A percentile compares a stretch with the other conserved stretches of the same genome.
These are phyloP conservation scores for Conticribra guillardii DNA, from an alignment of 108 stramenopile species.

Conservation along the genomic window DNA sequence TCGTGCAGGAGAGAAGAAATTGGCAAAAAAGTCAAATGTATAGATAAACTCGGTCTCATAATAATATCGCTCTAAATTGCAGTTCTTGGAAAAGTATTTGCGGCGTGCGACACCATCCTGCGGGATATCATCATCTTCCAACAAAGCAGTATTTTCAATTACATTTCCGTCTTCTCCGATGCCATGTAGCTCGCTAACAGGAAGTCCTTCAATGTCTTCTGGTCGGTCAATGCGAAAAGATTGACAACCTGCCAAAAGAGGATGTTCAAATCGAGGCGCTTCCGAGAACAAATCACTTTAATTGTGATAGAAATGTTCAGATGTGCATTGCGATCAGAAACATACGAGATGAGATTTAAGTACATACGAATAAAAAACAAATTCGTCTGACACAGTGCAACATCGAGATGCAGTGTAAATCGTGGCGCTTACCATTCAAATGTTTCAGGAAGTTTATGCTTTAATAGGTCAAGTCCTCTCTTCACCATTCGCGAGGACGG, in stretches of 20 bases:
- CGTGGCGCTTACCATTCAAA: constrained; percentile 34
- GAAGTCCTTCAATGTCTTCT: constrained; percentile 9
- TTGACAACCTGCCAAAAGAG: constrained; percentile 55
- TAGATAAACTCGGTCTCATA: constrained; percentile 50
- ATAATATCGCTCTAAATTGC: constrained; percentile 42
- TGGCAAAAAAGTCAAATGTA: constrained; percentile 52
- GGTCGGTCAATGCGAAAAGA: constrained; percentile 46
- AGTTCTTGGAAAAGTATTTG: constrained; percentile 46
- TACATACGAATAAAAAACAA: background rate
- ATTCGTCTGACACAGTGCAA: too few species aligned
- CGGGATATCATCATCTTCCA: constrained; percentile 31
- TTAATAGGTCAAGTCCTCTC: constrained; percentile 34
- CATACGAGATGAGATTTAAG: background rate
- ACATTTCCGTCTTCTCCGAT: constrained; percentile 30
- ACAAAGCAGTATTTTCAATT: constrained; percentile 42
- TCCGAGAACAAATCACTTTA: constrained; percentile 38
- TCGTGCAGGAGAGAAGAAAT: constrained; percentile 48
- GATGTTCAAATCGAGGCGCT: constrained; percentile 46
- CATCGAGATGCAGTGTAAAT: too few species aligned
- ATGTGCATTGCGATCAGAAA: too few species aligned
- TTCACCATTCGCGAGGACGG: constrained; percentile 40
- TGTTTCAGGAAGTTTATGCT: constrained; percentile 42
- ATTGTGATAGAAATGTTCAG: too few species aligned
- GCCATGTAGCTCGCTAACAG: constrained; percentile 24
- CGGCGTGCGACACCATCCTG: constrained; percentile 38